phyloP scores from a whole-genome alignment of 2,329 filamentous ascomycete species.

The Exophiala spinifera region DNA sequence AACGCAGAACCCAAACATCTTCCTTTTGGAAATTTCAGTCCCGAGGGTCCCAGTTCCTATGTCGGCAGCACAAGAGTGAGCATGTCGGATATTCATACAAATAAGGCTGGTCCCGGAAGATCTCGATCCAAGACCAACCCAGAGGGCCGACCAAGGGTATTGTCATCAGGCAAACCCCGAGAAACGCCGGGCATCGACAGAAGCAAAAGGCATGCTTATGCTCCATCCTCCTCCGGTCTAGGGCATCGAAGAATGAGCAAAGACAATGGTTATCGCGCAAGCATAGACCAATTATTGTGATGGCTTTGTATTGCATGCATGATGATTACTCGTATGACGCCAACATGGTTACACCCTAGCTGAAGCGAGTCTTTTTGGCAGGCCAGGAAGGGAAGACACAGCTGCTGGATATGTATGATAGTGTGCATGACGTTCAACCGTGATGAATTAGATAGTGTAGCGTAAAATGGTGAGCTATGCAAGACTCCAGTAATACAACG shows the following conservation, averaged over 20 bases:
- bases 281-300: slow-evolving; percentile 20
- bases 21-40: slow-evolving; percentile 13
- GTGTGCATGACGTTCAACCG: not conserved
- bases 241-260: slow-evolving; percentile 8
- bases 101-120: not conserved
- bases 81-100: not conserved
- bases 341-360: not conserved
- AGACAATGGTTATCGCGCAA: slow-evolving; percentile 6
- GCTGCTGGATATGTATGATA: not conserved
- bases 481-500: too few species aligned
- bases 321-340: not conserved
- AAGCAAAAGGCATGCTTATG: slow-evolving; percentile 5
- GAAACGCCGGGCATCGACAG: slow-evolving; percentile 12
- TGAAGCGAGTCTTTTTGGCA: not conserved
- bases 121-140: slow-evolving; percentile 21
- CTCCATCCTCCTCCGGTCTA: not conserved
- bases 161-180: slow-evolving; percentile 8
- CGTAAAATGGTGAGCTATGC: too few species aligned
- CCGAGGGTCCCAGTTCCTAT: not conserved
- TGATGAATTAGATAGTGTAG: too few species aligned
- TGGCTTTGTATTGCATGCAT: not conserved
- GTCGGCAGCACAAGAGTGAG: not conserved
- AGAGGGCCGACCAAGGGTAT: slow-evolving; percentile 4
- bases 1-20: slow-evolving; percentile 9
- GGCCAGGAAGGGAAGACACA: not conserved